Base-by-base conservation (phyloP, 495 filamentous ascomycete species). In the Pseudotulostoma volvatum region DNA sequence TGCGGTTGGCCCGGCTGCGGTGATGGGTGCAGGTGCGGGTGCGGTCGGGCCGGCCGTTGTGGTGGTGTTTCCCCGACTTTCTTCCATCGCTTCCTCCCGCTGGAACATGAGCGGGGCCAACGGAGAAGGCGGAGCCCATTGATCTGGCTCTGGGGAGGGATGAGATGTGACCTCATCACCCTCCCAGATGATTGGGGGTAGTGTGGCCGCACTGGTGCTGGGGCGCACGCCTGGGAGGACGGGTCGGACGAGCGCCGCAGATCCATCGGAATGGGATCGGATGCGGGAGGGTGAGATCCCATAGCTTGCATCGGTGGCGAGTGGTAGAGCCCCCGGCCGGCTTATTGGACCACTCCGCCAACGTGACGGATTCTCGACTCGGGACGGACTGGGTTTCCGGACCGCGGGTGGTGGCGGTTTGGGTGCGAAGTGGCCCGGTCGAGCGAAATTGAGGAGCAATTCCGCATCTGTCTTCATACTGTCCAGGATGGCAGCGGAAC, bases 381-480 rank as follows among this genome's bases (percentile, higher is more conserved):
- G 5, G 11, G 5, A 5, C 5, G 23, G 23, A 11, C 23, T 28
- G 11, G 11, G 5, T 28, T 5, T 28, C 5, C 23, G 5, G 23
- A 11, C 5, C 23, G 5, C 11, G 5, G 23, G 23, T 5, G 23
- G 23, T 11, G 23, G 5, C 23, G 23, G 23, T 11, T 5, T 40
- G 9, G 56, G 51, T n/a, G 52, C 48, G 31, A 59, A 56, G 44
- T 61, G 59, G 14, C 51, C 50, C 1, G 64, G 61, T 7, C 62
- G 52, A 11, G 62, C 60, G 35, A 68, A 47, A 36, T 66, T 66
- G 18, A 72, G 44, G n/a, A 72, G 49, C 40, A 72, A 59, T 41
- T 70, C 67, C 13, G 68, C 68, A 46, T 72, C 68, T n/a, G 58
- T 61, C 34, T 57, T 63, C 57, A 64, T 67, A 45, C 56, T 68